phyloP scores from a whole-genome alignment of 306 rosid species.

The Dalbergia oliveri region DNA sequence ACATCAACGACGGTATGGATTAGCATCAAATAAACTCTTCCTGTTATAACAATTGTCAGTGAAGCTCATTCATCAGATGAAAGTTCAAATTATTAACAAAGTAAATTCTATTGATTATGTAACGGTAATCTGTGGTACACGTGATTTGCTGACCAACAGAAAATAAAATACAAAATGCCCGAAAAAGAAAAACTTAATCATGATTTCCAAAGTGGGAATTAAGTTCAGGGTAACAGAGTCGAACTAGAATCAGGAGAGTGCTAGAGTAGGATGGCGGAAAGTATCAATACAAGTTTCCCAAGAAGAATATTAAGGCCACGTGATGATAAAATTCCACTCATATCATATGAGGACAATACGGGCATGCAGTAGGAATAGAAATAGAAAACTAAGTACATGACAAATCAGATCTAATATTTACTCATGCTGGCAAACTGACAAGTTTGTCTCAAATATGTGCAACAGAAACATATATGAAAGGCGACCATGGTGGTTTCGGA shows the following conservation, averaged over 20 bases:
- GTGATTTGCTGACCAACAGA: neutral
- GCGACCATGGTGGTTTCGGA: too few relatives aligned
- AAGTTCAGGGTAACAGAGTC: neutral
- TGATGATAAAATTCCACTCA: neutral
- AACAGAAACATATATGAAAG: too few relatives aligned
- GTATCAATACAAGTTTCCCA: too few relatives aligned
- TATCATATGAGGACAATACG: neutral
- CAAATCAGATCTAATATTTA: neutral
- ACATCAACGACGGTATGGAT: neutral
- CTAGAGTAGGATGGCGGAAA: too few relatives aligned
- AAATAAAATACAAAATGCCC: neutral
- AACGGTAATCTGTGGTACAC: neutral
- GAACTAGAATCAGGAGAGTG: neutral
- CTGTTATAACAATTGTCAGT: neutral
- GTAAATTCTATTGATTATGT: constrained; percentile 8
- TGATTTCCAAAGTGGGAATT: neutral
- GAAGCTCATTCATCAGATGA: constrained; percentile 1
- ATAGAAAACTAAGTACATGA: neutral
- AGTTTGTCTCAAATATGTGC: too few relatives aligned
- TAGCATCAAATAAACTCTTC: constrained; percentile 18
- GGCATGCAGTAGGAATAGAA: too few relatives aligned
- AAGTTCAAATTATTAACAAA: constrained; percentile 1
- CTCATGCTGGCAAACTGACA: too few relatives aligned
- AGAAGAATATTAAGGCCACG: neutral
- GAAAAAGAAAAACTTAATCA: neutral